A percentile compares a stretch with the other conserved stretches of the same genome.
Evolutionary conservation across 164 flowering plant species (phyloP).

Genomic region (Aristolochia californica): DNA sequence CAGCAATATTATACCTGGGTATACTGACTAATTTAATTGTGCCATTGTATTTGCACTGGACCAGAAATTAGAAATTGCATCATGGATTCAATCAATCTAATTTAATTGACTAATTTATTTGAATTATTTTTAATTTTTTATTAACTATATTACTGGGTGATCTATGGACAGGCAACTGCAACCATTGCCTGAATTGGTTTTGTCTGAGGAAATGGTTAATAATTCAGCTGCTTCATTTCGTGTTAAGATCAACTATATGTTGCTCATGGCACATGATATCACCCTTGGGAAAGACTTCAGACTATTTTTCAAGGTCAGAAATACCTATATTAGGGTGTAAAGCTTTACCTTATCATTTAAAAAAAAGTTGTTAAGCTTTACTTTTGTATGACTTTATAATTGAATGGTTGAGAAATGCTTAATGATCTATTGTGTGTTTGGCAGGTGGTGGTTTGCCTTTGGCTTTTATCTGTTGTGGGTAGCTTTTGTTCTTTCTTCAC

Average conservation of each 20-base stretch:
- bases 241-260: conserved; percentile 59
- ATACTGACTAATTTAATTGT: too few species aligned
- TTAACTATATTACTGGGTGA: not conserved
- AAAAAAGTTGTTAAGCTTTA: not conserved
- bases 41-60: too few species aligned
- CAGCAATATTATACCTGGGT: too few species aligned
- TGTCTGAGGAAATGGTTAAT: conserved; percentile 92
- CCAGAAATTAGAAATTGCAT: too few species aligned
- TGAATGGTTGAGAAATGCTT: not conserved
- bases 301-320: conserved; percentile 73
- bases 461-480: conserved; percentile 83
- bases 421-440: conserved; percentile 2
- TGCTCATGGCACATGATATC: conserved; percentile 93
- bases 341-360: not conserved
- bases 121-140: too few species aligned
- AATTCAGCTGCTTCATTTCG: conserved; percentile 87
- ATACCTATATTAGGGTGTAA: conserved; percentile 1
- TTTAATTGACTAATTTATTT: too few species aligned
- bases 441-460: conserved; percentile 78
- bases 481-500: conserved; percentile 79
- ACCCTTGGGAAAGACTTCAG: conserved; percentile 86
- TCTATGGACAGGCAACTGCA: conserved; percentile 43
- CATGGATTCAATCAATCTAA: too few species aligned
- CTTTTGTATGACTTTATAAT: not conserved
- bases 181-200: conserved; percentile 62